Evolutionary conservation across 208 protist species (phyloP).

Genomic region (Wallacemonas sp.): DNA sequence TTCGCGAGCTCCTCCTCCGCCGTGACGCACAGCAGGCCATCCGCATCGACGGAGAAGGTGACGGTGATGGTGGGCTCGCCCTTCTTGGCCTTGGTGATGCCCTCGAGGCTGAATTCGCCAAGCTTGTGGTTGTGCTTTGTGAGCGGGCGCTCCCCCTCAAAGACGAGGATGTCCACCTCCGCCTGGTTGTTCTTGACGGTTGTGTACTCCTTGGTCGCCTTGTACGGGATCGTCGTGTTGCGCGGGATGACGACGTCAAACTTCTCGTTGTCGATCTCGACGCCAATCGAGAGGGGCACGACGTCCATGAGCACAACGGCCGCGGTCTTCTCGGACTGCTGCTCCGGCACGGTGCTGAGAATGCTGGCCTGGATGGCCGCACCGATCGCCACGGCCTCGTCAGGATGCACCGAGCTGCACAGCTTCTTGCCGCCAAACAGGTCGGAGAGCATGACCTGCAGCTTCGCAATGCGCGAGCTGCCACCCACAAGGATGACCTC

Average conservation of each 20-base stretch:
- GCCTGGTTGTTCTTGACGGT: slow-evolving; percentile 98
- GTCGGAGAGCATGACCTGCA: slow-evolving; percentile 85
- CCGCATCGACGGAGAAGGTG: slow-evolving; percentile 97
- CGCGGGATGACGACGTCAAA: slow-evolving; percentile 90
- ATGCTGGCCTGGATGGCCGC: slow-evolving; percentile 99
- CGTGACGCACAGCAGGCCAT: slow-evolving; percentile 97
- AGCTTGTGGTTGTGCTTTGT: slow-evolving; percentile 99
- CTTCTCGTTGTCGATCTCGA: slow-evolving; percentile 95
- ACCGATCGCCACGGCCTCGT: slow-evolving; percentile 99
- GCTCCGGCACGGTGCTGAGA: slow-evolving; percentile 71
- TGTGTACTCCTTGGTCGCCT: slow-evolving; percentile 95
- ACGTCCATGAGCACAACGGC: slow-evolving; percentile 96
- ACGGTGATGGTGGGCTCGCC: slow-evolving; percentile 99
- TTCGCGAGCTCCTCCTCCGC: slow-evolving; percentile 95
- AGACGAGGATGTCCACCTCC: slow-evolving; percentile 99
- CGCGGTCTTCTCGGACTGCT: slow-evolving; percentile 77
- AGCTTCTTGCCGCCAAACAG: slow-evolving; percentile 74
- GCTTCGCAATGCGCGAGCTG: slow-evolving; percentile 97
- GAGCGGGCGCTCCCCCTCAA: slow-evolving; percentile 98
- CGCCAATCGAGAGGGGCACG: slow-evolving; percentile 96
- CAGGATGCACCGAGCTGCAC: slow-evolving; percentile 94
- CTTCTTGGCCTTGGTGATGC: slow-evolving; percentile 95
- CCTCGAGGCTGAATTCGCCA: slow-evolving; percentile 90
- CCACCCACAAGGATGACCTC: slow-evolving; percentile 96
- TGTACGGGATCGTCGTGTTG: slow-evolving; percentile 90